phyloP scores from a whole-genome alignment of 768 basidiomycete genomes.

The Cyclocybe aegerita region DNA sequence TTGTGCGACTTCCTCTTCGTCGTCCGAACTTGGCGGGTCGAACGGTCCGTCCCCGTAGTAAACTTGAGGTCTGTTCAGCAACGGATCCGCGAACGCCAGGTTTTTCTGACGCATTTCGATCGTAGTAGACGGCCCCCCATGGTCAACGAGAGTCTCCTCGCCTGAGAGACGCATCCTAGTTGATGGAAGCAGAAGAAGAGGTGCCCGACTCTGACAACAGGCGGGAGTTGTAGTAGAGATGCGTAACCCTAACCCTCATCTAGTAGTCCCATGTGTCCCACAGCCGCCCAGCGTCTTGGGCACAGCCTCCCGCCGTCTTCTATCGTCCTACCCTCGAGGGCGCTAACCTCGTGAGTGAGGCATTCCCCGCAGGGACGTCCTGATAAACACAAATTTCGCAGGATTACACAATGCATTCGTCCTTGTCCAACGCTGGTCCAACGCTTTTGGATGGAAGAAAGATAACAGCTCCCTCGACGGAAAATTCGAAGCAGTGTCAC shows the following conservation, averaged over 20 bases:
- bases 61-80: slow-evolving; percentile 21
- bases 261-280: too few relatives aligned
- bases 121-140: slow-evolving; percentile 10
- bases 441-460: slow-evolving; percentile 76
- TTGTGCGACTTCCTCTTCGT: slow-evolving; percentile 53
- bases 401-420: slow-evolving; percentile 56
- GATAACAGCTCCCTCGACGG: slow-evolving; percentile 67
- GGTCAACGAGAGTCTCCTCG: slow-evolving; percentile 14
- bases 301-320: slow-evolving; percentile 1
- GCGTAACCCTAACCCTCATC: too few relatives aligned
- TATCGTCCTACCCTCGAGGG: slow-evolving; percentile 18
- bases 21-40: slow-evolving; percentile 77
- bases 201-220: too few relatives aligned
- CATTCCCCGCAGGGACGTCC: slow-evolving; percentile 1
- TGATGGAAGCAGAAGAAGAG: slow-evolving; percentile 1
- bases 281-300: too few relatives aligned
- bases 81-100: slow-evolving; percentile 19
- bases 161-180: slow-evolving; percentile 17
- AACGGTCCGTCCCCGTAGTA: slow-evolving; percentile 82
- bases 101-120: slow-evolving; percentile 24
- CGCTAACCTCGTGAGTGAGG: slow-evolving; percentile 17
- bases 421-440: slow-evolving; percentile 76
- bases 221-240: too few relatives aligned
- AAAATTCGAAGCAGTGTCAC: slow-evolving; percentile 71
- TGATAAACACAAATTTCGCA: slow-evolving; percentile 8